Evolutionary conservation across 176 grass and related monocot genomes (phyloP), one percentile per base, ranked within the genome.

Genomic region (Alloteropsis semialata): DNA sequence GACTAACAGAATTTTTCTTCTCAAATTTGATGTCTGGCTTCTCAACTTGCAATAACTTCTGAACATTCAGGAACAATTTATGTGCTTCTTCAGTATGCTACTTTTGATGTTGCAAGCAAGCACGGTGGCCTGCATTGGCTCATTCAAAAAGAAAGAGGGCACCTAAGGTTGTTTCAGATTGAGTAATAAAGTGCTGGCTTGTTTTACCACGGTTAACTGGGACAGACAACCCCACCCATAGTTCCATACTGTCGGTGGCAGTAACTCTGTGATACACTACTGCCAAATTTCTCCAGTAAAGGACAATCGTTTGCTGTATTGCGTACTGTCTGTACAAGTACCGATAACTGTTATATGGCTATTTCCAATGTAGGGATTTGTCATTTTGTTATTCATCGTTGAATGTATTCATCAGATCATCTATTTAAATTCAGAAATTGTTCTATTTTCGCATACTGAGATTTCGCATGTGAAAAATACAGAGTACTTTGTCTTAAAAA

Each of bases 81-180:
- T 48, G 69, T 32, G 57, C 18, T 48, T 37, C 48, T 13, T 71
- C 3, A 72, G 19, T 39, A 21, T 39, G 42, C 34, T 86, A 81
- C 29, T 64, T 80, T 81, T 81, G 21, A 45, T 38, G 45, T 46
- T 45, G 78, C n/a, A 72, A 86, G 28, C 37, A 72, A 64, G 53
- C 69, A 65, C 69, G 70, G 62, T 41, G 24, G 49, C 18, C 69
- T 81, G 14, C 78, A 65, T 77, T 58, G 88, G 64, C 72, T 32
- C 71, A n/a, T 65, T 65, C 55, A 18, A 77, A 69, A 82, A 10
- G 33, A 51, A 39, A 49, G 11, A 25, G 24, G 69, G 46, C 80
- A 78, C 24, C 22, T 33, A 63, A 64, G 22, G 73, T 71, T 45
- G 44, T 24, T 82, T 82, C 27, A 57, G 34, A 81, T 75, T 45